phyloP scores from a whole-genome alignment of 2,329 filamentous ascomycete species.

The Fusarium drepaniforme region DNA sequence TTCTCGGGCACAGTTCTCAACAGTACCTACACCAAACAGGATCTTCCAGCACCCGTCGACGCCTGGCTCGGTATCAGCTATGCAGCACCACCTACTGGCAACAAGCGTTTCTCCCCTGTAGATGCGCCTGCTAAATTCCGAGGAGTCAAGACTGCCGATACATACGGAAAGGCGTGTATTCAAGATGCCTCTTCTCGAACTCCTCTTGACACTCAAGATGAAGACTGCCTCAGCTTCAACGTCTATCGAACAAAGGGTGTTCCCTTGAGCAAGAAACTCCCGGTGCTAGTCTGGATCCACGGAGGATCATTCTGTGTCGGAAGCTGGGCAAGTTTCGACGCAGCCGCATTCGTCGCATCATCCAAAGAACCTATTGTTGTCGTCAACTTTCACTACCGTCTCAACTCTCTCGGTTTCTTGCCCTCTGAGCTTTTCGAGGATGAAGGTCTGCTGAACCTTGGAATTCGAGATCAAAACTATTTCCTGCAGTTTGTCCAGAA shows the following conservation, averaged over 20 bases:
- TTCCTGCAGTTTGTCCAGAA: conserved; percentile 66
- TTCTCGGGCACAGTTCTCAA: conserved; percentile 37
- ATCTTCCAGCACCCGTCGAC: conserved; percentile 49
- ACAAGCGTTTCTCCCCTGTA: conserved; percentile 55
- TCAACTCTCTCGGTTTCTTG: conserved; percentile 54
- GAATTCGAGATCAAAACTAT: conserved; percentile 64
- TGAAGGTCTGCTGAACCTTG: conserved; percentile 60
- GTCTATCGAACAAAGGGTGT: conserved; percentile 52
- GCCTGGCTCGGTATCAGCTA: conserved; percentile 64
- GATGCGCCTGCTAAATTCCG: conserved; percentile 55
- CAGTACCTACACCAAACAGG: conserved; percentile 24
- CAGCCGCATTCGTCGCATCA: conserved; percentile 47
- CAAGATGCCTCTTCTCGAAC: conserved; percentile 48
- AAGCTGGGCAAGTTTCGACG: conserved; percentile 51
- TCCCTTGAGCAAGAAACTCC: conserved; percentile 50
- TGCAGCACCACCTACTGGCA: conserved; percentile 54
- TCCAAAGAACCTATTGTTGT: conserved; percentile 56
- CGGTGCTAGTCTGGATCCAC: conserved; percentile 56
- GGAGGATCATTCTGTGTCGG: conserved; percentile 52
- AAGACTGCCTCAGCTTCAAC: conserved; percentile 56
- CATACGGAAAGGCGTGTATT: conserved; percentile 57
- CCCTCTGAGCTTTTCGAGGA: conserved; percentile 56
- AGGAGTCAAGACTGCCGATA: conserved; percentile 52
- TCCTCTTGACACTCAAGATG: conserved; percentile 43
- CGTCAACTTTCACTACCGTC: conserved; percentile 58